Evolutionary conservation across 176 grass and related monocot species (phyloP), one percentile per base, ranked within the genome.

Genomic region (Metroxylon sagu): DNA sequence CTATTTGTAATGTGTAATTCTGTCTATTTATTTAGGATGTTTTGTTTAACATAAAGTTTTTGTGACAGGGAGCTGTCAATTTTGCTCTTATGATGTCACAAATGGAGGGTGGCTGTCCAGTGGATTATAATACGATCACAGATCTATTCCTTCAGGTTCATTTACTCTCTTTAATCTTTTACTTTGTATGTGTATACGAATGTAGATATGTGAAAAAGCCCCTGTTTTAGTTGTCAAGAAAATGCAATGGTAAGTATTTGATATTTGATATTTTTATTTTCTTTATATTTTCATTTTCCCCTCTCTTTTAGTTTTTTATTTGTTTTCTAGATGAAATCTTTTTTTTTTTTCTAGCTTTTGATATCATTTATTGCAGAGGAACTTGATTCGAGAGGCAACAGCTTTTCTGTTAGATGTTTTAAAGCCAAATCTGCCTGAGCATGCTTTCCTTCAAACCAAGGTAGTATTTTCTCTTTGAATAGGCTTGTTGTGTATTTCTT

Each of bases 1-100:
- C 35, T 43, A 14, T 43, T 43, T 12, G 35, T 43, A 43, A 43
- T 2, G 1, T 43, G 35, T 43, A 43, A 43, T 43, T 43, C 8
- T 19, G 10, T 52, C 69, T 65, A 27, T 26, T 54, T 54, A 15
- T 61, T 25, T 49, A 43, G 10, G 18, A 29, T 64, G 48, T 25
- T 64, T 71, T 23, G 52, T 54, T 6, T 43, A 43, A 35, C 50
- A 21, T 65, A 14, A n/a, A 61, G 52, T 50, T 60, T 64, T 51
- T 56, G 29, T 61, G 56, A 53, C 75, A 90, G 87, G 92, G 87
- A 67, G 92, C 92, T 69, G 87, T 96, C 16, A 91, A 96, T 75
- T 95, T 95, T 89, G 82, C 90, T 64, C 83, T 95, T 48, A 95
- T 95, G 90, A 89, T 95, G 90, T 96, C 92, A 78, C 92, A 96